These are phyloP conservation scores for Fusarium mangiferae DNA, from an alignment of 2,329 filamentous ascomycete genomes.

Conservation along the genomic window DNA sequence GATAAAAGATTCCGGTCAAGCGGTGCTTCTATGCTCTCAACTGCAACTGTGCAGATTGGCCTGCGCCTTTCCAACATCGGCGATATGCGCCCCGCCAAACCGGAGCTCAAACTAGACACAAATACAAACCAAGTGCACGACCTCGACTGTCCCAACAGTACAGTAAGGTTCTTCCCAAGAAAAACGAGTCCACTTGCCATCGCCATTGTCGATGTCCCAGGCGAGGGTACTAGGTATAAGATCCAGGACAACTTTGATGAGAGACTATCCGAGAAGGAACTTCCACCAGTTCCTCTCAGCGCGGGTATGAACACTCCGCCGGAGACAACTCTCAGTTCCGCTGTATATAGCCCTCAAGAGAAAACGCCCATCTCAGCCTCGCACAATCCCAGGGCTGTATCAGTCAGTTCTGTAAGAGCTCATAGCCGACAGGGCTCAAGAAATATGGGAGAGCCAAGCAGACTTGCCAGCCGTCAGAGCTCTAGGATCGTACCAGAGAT, in stretches of 20 bases:
- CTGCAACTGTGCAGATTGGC: conserved; percentile 77
- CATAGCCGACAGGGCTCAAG: conserved; percentile 32
- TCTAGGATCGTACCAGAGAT: conserved; percentile 6
- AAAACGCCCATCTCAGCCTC: conserved; percentile 25
- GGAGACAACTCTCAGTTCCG: conserved; percentile 59
- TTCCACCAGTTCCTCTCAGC: conserved; percentile 51
- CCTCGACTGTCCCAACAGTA: conserved; percentile 49
- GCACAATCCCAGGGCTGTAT: conserved; percentile 29
- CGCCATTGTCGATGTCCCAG: conserved; percentile 41
- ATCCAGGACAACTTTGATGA: conserved; percentile 38
- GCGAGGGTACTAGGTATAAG: conserved; percentile 36
- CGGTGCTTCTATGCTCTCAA: conserved; percentile 71
- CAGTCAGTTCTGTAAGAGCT: conserved; percentile 26
- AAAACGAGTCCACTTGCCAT: conserved; percentile 42
- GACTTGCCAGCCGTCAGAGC: conserved; percentile 30
- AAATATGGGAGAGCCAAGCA: conserved; percentile 17
- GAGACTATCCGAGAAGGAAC: conserved; percentile 45
- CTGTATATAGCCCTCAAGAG: conserved; percentile 60
- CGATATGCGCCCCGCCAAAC: conserved; percentile 54
- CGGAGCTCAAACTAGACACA: conserved; percentile 32
- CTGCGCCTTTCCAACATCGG: conserved; percentile 71
- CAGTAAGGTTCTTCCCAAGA: conserved; percentile 27
- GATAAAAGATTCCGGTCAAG: conserved; percentile 60
- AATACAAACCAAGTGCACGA: conserved; percentile 49
- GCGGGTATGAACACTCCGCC: conserved; percentile 34